Base-by-base conservation (phyloP, 164 flowering plant species). In the Vitis labrusca region DNA sequence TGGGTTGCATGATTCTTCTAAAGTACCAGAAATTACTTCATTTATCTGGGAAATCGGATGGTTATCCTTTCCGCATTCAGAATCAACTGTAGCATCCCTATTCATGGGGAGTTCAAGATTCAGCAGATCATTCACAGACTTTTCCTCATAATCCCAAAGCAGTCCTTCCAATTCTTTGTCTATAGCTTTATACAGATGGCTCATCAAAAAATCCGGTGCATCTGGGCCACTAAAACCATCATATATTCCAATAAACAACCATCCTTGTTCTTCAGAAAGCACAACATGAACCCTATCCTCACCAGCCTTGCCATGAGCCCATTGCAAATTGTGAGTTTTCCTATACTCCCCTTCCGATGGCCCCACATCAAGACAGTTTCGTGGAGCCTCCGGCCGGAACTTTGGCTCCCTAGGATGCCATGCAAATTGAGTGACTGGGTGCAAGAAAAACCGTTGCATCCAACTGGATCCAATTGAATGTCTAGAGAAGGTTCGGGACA, bases 171-270 rank as follows among this genome's bases (percentile, higher is more conserved):
- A 32, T 74, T 88, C 89, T 68, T 80, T 85, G 64, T 88, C 86
- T 57, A 88, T 77, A 12, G 88, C 83, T 71, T 65, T 75, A 73
- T 85, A 85, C 50, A 85, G 89, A 79, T 88, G 78, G 74, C 84
- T 77, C 88, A 88, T 82, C 44, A 85, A 80, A 76, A 81, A 87
- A 63, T 87, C 91, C 19, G 91, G 88, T 27, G 91, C 91, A 75
- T 87, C 91, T 29, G 84, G 80, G 2, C 82, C 82, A 67, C 79
- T 79, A 65, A 79, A 79, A 27, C 82, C 82, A 68, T 79, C 82
- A 65, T 79, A 79, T 63, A 79, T 79, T 32, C 82, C 82, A 55
- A 79, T 74, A 73, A 76, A 79, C 70, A 79, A 65, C 82, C 82
- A 79, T 52, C 82, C 82, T 60, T 79, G 82, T 50, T 79, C 82